Percentiles rank a stretch among this genome's conserved stretches.
phyloP scores from a whole-genome alignment of 1,284 basidiomycete genomes.

The Porogramme epimiltina region DNA sequence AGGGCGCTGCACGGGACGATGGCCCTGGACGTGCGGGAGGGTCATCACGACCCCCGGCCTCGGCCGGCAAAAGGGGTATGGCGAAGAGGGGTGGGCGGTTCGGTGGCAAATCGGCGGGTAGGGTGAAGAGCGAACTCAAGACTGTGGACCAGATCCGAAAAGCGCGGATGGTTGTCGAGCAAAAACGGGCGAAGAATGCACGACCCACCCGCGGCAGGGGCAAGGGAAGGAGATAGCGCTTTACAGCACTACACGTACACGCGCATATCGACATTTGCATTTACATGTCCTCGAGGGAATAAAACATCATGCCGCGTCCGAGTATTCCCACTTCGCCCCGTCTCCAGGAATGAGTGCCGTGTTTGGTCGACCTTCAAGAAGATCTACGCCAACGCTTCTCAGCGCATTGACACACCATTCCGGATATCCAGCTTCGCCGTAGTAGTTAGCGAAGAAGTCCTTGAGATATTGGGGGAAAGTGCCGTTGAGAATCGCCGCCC shows the following conservation, averaged over 20 bases:
- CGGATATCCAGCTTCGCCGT: constrained; percentile 70
- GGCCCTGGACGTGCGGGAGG: constrained; percentile 18
- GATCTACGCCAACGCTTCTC: constrained; percentile 73
- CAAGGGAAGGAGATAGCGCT: constrained; percentile 43
- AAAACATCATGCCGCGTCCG: constrained; percentile 20
- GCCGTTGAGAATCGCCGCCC: constrained; percentile 76
- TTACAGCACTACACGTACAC: neutral
- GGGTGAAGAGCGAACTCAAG: constrained; percentile 80
- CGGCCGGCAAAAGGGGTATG: constrained; percentile 31
- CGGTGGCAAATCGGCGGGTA: constrained; percentile 59
- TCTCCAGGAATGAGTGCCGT: constrained; percentile 55
- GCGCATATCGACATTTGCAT: neutral
- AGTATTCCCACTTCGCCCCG: constrained; percentile 72
- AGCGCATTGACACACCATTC: constrained; percentile 84
- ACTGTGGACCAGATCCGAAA: constrained; percentile 85
- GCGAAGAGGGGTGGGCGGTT: constrained; percentile 41
- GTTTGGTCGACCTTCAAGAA: constrained; percentile 53
- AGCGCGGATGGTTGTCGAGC: constrained; percentile 61
- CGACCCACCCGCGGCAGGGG: constrained; percentile 56
- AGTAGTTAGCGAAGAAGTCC: constrained; percentile 74
- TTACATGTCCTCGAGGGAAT: neutral
- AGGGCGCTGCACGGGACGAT: constrained; percentile 20
- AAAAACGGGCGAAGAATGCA: constrained; percentile 75
- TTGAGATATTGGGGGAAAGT: constrained; percentile 76
- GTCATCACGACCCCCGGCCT: constrained; percentile 21